phyloP scores from a whole-genome alignment of 192 early-diverging fungal species.

The Backusella morwellensis region DNA sequence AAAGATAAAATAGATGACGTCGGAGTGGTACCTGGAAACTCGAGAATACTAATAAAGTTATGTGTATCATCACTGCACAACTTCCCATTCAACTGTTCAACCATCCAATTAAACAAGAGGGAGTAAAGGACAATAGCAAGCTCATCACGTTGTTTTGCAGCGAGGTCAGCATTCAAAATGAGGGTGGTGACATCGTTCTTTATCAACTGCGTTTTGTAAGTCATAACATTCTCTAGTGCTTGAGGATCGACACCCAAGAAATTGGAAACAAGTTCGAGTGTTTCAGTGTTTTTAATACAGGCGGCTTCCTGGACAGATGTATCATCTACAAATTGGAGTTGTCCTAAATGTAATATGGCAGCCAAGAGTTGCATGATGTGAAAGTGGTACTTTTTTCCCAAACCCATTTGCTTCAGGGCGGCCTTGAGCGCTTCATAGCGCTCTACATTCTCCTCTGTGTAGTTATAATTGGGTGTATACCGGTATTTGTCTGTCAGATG shows the following conservation, averaged over 20 bases:
- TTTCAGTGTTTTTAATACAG: constrained; percentile 72
- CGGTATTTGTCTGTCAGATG: constrained; percentile 42
- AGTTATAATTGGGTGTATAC: not conserved
- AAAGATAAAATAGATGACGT: constrained; percentile 41
- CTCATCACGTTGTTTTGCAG: constrained; percentile 69
- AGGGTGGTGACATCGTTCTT: constrained; percentile 81
- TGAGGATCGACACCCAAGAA: constrained; percentile 75
- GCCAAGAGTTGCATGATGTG: constrained; percentile 85
- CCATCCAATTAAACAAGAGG: constrained; percentile 79
- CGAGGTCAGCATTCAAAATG: constrained; percentile 72
- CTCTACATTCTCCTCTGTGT: constrained; percentile 5
- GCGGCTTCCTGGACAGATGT: constrained; percentile 68
- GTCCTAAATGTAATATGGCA: constrained; percentile 83
- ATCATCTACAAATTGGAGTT: constrained; percentile 78
- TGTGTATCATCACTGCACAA: constrained; percentile 65
- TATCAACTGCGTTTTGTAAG: constrained; percentile 78
- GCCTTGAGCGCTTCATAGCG: constrained; percentile 35
- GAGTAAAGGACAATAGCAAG: constrained; percentile 74
- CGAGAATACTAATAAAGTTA: constrained; percentile 81
- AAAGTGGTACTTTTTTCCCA: constrained; percentile 74
- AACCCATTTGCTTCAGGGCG: constrained; percentile 83
- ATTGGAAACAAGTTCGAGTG: constrained; percentile 71
- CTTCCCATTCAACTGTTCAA: constrained; percentile 81
- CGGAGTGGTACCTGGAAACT: constrained; percentile 75
- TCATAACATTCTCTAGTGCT: constrained; percentile 73